These are phyloP conservation scores for Pisolithus albus DNA, from an alignment of 768 basidiomycete genomes.

Conservation along the genomic window DNA sequence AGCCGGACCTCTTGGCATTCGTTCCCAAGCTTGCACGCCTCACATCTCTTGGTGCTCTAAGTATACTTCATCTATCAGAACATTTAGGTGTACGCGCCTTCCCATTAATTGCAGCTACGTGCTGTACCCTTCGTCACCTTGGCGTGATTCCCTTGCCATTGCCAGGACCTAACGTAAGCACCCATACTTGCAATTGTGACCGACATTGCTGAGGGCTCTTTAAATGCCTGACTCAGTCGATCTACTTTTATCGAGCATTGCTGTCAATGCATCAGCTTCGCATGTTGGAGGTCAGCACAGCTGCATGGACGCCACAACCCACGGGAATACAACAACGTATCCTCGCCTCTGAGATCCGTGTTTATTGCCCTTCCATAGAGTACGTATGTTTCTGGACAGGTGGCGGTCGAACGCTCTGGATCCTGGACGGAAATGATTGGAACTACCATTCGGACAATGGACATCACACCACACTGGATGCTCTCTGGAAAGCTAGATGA, in stretches of 20 bases:
- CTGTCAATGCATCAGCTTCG: constrained; percentile 29
- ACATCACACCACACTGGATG: constrained; percentile 22
- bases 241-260: constrained; percentile 28
- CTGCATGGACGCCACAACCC: constrained; percentile 29
- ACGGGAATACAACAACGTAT: constrained; percentile 27
- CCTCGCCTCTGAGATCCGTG: constrained; percentile 34
- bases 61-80: constrained; percentile 31
- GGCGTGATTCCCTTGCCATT: constrained; percentile 34
- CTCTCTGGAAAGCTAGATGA: constrained; percentile 25
- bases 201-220: constrained; percentile 10
- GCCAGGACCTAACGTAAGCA: constrained; percentile 27
- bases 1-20: constrained; percentile 24
- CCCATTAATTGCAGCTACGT: constrained; percentile 27
- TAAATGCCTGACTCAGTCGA: constrained; percentile 18
- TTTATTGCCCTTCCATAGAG: constrained; percentile 31
- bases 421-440: constrained; percentile 32
- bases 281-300: constrained; percentile 32
- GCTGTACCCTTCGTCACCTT: constrained; percentile 31
- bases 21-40: constrained; percentile 26
- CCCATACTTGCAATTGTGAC: constrained; percentile 10
- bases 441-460: constrained; percentile 19
- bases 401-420: constrained; percentile 23
- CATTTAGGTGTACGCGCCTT: constrained; percentile 22
- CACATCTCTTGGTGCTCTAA: constrained; percentile 31
- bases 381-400: constrained; percentile 31